Evolutionary conservation across 306 rosid species (phyloP).

Genomic region (Ormosia emarginata): DNA sequence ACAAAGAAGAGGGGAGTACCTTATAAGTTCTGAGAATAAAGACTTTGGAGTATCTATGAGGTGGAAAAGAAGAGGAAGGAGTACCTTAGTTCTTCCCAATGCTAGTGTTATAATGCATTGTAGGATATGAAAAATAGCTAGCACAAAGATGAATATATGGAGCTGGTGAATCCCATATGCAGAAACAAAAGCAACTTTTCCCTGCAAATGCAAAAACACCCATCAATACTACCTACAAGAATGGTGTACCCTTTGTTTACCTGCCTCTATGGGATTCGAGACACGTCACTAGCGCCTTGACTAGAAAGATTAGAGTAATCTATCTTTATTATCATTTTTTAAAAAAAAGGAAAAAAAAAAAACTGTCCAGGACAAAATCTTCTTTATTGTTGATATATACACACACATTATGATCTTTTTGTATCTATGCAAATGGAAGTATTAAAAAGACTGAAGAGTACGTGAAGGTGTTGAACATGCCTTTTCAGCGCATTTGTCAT

Average conservation of each 20-base stretch:
- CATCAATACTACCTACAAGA: neutral
- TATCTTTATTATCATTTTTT: no score
- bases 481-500: slow-evolving; percentile 24
- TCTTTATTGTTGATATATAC: no score
- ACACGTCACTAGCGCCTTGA: no score
- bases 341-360: neutral
- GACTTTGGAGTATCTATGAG: neutral
- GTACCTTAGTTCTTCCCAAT: slow-evolving; percentile 75
- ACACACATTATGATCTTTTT: no score
- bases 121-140: slow-evolving; percentile 66
- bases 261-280: neutral
- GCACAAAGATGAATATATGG: slow-evolving; percentile 74
- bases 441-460: neutral
- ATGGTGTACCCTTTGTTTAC: neutral
- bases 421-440: neutral
- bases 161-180: slow-evolving; percentile 94
- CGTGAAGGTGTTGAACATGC: neutral
- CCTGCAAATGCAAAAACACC: slow-evolving; percentile 23
- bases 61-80: neutral
- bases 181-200: slow-evolving; percentile 47
- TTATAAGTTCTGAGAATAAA: neutral
- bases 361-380: no score
- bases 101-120: slow-evolving; percentile 60
- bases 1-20: neutral
- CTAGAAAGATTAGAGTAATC: no score